These are phyloP conservation scores for Botrytis squamosa DNA, from an alignment of 2,329 filamentous ascomycete species.

Conservation along the genomic window DNA sequence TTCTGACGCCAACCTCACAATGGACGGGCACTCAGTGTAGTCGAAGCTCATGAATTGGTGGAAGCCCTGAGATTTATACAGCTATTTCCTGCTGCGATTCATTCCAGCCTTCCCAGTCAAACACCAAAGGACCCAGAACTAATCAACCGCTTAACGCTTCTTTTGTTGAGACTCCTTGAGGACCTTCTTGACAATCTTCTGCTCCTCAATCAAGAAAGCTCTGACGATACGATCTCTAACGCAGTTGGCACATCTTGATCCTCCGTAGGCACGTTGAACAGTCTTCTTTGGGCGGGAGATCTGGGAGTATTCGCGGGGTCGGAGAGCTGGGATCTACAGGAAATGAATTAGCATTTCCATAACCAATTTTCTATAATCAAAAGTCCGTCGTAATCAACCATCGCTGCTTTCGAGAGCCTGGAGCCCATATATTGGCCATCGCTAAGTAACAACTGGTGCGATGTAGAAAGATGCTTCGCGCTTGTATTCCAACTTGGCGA, in stretches of 20 bases:
- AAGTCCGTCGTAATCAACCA: neutral
- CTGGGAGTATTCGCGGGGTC: conserved; percentile 94
- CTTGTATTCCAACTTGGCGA: neutral
- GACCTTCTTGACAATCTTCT: conserved; percentile 99
- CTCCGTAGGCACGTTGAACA: conserved; percentile 96
- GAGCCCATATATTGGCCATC: neutral
- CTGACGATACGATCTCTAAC: conserved; percentile 97
- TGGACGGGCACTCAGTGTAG: conserved; percentile 22
- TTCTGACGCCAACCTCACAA: conserved; percentile 14
- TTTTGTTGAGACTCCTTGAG: conserved; percentile 93
- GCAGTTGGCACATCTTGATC: conserved; percentile 97
- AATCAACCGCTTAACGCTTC: conserved; percentile 37
- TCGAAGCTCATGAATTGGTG: conserved; percentile 36
- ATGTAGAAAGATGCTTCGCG: neutral
- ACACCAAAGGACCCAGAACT: conserved; percentile 38
- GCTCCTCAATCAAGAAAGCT: conserved; percentile 99
- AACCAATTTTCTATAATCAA: neutral
- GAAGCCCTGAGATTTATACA: conserved; percentile 39
- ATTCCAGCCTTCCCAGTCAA: conserved; percentile 39
- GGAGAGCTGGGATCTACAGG: conserved; percentile 83
- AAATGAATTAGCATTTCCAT: conserved; percentile 34
- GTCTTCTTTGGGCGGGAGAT: conserved; percentile 99
- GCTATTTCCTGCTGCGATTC: conserved; percentile 38
- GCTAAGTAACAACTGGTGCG: neutral
- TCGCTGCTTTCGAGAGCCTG: neutral